Evolutionary conservation across 1,139 yeast species (phyloP).

Genomic region (Geotrichum candidum): DNA sequence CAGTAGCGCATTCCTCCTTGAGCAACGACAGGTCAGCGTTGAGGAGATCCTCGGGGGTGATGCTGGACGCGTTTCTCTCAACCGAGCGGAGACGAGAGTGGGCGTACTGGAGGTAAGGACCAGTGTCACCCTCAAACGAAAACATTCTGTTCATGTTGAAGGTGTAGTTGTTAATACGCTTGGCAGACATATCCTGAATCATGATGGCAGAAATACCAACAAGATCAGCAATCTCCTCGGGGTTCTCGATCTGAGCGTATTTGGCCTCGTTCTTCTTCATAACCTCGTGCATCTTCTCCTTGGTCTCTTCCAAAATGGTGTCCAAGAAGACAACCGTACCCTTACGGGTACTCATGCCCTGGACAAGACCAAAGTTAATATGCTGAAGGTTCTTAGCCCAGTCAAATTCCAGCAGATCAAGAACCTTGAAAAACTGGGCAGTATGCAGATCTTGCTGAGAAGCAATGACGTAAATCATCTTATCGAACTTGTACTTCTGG

Average conservation of each 20-base stretch:
- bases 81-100: constrained; percentile 95
- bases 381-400: constrained; percentile 82
- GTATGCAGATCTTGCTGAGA: constrained; percentile 92
- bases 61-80: constrained; percentile 64
- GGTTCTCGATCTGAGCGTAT: constrained; percentile 89
- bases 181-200: constrained; percentile 98
- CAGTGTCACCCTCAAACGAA: constrained; percentile 98
- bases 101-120: constrained; percentile 97
- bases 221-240: constrained; percentile 91
- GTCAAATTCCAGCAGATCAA: constrained; percentile 84
- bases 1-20: constrained; percentile 67
- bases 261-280: constrained; percentile 91
- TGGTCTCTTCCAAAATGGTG: constrained; percentile 88
- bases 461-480: constrained; percentile 94
- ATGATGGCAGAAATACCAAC: constrained; percentile 96
- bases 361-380: constrained; percentile 95
- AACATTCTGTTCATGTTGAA: constrained; percentile 99
- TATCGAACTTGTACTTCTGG: constrained; percentile 78
- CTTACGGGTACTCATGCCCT: constrained; percentile 97
- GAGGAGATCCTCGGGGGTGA: constrained; percentile 41
- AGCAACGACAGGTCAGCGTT: constrained; percentile 66
- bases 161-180: constrained; percentile 91
- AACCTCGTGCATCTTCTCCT: constrained; percentile 93
- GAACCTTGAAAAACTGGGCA: constrained; percentile 90
- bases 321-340: constrained; percentile 98